Base-by-base conservation (phyloP, 2,329 filamentous ascomycete species). In the Apiospora aurea region DNA sequence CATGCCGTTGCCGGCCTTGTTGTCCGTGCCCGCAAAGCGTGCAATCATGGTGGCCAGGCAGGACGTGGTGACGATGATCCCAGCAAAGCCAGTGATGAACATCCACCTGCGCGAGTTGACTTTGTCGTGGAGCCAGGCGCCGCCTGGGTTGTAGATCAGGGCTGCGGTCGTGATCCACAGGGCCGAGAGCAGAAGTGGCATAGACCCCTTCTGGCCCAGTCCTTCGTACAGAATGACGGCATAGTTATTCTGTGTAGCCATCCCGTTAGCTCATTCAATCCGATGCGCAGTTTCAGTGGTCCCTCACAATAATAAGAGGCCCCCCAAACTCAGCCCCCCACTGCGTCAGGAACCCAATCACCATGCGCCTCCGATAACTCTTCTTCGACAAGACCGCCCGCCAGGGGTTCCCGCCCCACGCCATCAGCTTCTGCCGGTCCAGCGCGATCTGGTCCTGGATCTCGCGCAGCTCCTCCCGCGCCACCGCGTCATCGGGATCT, bases 301-400 rank as follows among this genome's bases (percentile, higher is more conserved):
- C 6, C 81, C 84, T 77, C 71, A 86, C 85, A 71, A 87, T 87
- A 21, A 88, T 85, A 0, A 88, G 79, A 14, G 85, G 85, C 0
- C 86, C 86, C n/a, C 82, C 85, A 75, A 87, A 87, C 70, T 87
- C 85, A 1, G 86, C 85, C 29, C 85, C 86, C 85, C 85, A 88
- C 74, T 87, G 86, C 0, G 85, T 87, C 47, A 87, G 77, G 73
- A 87, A 88, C 0, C 85, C 85, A 57, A 88, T 85, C 1, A 83
- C 80, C 84, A 88, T 86, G 0, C 86, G 80, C 79, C 86, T 87
- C 24, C 86, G 80, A 73, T 87, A 86, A 11, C 84, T 85, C 72
- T 81, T 82, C 76, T 85, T 86, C 75, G 82, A 83, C 29, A 85
- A n/a, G 0, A 86, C 80, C 0, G 85, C 85, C 49, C 77, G 82